Conservation (phyloP, 768 basidiomycete species). For the Agrocybe praecox region DNA sequence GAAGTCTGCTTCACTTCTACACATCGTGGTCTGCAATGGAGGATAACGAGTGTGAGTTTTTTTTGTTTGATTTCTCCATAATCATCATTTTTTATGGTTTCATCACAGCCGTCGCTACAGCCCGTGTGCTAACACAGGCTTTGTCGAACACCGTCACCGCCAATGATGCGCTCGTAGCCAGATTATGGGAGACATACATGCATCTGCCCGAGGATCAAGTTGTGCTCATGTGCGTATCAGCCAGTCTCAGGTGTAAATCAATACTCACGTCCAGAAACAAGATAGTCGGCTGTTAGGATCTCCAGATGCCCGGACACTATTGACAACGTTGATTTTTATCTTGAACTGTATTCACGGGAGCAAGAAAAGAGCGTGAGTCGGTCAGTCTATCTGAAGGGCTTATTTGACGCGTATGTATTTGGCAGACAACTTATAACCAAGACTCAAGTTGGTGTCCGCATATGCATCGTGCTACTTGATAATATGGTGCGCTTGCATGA, state of each 20-base stretch:
- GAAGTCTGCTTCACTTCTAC: slow-evolving; percentile 68
- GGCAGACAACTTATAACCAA: slow-evolving; percentile 54
- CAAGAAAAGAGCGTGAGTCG: slow-evolving; percentile 54
- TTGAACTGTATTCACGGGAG: slow-evolving; percentile 70
- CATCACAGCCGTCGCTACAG: slow-evolving; percentile 56
- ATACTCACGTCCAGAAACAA: slow-evolving; percentile 13
- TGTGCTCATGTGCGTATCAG: slow-evolving; percentile 64
- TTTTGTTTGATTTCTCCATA: slow-evolving; percentile 2
- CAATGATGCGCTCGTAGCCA: slow-evolving; percentile 58
- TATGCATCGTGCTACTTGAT: slow-evolving; percentile 73
- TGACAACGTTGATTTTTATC: slow-evolving; percentile 70
- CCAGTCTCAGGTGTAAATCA: slow-evolving; percentile 2
- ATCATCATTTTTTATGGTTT: slow-evolving; percentile 11
- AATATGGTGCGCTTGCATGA: slow-evolving; percentile 73
- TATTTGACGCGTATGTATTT: slow-evolving; percentile 10
- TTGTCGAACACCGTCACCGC: slow-evolving; percentile 85
- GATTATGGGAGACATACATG: slow-evolving; percentile 67
- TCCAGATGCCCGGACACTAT: slow-evolving; percentile 60
- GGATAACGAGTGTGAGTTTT: slow-evolving; percentile 54
- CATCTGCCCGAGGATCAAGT: slow-evolving; percentile 72
- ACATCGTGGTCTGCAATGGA: slow-evolving; percentile 77
- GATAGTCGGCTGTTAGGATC: slow-evolving; percentile 63
- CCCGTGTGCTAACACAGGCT: slow-evolving; percentile 73
- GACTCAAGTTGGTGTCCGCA: slow-evolving; percentile 57
- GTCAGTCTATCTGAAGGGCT: slow-evolving; percentile 2